These are phyloP conservation scores for Syzygium grande DNA, from an alignment of 345 rosid genomes.

Conservation along the genomic window DNA sequence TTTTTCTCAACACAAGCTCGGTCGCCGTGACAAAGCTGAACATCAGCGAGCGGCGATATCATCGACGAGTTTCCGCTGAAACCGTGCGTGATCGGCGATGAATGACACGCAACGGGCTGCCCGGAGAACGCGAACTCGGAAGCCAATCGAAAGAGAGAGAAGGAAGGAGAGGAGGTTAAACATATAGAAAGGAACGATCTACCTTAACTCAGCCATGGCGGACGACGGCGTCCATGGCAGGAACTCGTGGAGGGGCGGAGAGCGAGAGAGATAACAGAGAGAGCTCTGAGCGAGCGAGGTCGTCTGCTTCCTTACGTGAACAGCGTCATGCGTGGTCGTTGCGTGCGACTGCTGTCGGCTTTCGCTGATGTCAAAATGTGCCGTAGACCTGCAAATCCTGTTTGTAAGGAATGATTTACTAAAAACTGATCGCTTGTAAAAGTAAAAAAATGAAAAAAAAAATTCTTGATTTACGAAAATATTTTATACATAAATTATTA, in stretches of 20 bases:
- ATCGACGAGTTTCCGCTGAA: background rate
- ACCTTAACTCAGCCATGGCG: background rate
- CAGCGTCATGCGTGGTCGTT: background rate
- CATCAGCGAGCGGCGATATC: background rate
- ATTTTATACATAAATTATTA: too few species aligned
- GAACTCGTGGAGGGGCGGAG: background rate
- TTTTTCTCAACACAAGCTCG: background rate
- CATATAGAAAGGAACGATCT: background rate
- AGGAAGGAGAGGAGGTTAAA: background rate
- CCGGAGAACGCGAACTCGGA: background rate
- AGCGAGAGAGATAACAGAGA: background rate
- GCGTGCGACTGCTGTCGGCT: background rate
- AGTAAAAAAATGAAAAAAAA: too few species aligned
- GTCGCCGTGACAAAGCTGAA: too few species aligned
- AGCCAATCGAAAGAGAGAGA: background rate
- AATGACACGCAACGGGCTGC: background rate
- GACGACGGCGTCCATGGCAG: background rate
- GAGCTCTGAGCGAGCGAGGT: background rate
- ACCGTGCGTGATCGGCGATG: background rate
- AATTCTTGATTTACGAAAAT: too few species aligned
- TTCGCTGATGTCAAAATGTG: too few species aligned
- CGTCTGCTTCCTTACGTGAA: background rate
- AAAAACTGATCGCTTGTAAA: too few species aligned
- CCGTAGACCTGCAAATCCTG: too few species aligned
- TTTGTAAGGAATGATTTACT: too few species aligned